phyloP scores from a whole-genome alignment of 768 basidiomycete genomes.

The Hydnum rufescens region DNA sequence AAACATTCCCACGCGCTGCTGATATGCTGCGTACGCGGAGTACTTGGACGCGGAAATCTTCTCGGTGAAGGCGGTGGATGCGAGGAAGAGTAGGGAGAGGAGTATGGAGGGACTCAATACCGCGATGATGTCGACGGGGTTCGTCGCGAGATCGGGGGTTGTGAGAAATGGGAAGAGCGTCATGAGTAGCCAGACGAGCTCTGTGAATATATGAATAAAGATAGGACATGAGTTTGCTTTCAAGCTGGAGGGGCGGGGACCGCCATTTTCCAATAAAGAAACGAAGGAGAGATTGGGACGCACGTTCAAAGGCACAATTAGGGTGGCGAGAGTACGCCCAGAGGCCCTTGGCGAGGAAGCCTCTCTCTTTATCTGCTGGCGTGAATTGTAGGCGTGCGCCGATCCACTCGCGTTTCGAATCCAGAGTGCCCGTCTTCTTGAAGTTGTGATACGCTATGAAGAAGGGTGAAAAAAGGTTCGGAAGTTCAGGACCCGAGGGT shows the following conservation, averaged over 20 bases:
- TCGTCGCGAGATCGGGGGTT: slow-evolving; percentile 1
- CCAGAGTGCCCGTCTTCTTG: slow-evolving; percentile 36
- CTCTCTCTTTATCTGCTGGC: slow-evolving; percentile 46
- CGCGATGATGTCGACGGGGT: slow-evolving; percentile 12
- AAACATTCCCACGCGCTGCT: slow-evolving; percentile 68
- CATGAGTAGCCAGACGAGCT: slow-evolving; percentile 24
- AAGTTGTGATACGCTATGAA: slow-evolving; percentile 25
- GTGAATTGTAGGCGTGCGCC: slow-evolving; percentile 49
- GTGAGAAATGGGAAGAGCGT: slow-evolving; percentile 36
- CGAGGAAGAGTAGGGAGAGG: slow-evolving; percentile 51
- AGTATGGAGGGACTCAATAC: slow-evolving; percentile 35
- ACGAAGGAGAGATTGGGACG: background rate
- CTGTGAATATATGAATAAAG: slow-evolving; percentile 4
- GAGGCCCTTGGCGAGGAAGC: slow-evolving; percentile 68
- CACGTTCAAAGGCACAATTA: slow-evolving; percentile 72
- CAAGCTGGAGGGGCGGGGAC: background rate
- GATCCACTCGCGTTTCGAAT: slow-evolving; percentile 35
- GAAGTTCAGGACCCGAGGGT: too few relatives aligned
- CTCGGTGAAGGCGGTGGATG: slow-evolving; percentile 67
- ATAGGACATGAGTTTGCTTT: background rate
- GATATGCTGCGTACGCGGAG: slow-evolving; percentile 53
- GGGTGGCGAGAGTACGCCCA: slow-evolving; percentile 84
- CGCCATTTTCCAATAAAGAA: background rate
- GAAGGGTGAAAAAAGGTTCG: too few relatives aligned
- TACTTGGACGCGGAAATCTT: slow-evolving; percentile 60